These are phyloP conservation scores for Ceratobasidium sp. DNA, from an alignment of 1,284 basidiomycete species.

Conservation along the genomic window DNA sequence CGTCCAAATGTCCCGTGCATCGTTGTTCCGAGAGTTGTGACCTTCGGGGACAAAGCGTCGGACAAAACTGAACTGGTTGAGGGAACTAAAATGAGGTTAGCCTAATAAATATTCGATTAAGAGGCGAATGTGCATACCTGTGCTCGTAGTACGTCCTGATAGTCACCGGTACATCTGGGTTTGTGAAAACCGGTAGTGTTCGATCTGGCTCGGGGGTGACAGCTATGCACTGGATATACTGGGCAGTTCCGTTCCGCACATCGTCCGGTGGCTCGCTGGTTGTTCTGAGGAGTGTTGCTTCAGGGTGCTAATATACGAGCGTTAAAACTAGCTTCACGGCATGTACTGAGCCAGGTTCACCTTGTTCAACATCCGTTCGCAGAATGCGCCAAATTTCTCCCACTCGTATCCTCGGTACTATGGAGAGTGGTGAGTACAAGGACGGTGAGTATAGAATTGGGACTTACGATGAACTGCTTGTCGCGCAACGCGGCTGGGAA, in stretches of 20 bases:
- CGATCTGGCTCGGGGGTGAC: slow-evolving; percentile 87
- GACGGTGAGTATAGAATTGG: background rate
- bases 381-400: slow-evolving; percentile 88
- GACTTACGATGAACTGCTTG: slow-evolving; percentile 83
- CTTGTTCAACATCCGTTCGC: slow-evolving; percentile 90
- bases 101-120: background rate
- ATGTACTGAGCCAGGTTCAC: background rate
- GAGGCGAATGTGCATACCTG: slow-evolving; percentile 58
- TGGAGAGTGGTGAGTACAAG: slow-evolving; percentile 42
- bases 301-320: slow-evolving; percentile 64
- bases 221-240: slow-evolving; percentile 87
- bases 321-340: background rate
- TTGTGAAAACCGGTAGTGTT: slow-evolving; percentile 78
- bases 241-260: slow-evolving; percentile 78
- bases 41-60: slow-evolving; percentile 63
- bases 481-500: slow-evolving; percentile 84
- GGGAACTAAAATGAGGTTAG: slow-evolving; percentile 60
- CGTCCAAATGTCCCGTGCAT: slow-evolving; percentile 69
- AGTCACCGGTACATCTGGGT: slow-evolving; percentile 79
- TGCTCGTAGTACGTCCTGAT: slow-evolving; percentile 89
- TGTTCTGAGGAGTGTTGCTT: slow-evolving; percentile 79
- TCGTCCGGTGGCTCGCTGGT: slow-evolving; percentile 81
- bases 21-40: slow-evolving; percentile 33
- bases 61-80: slow-evolving; percentile 81
- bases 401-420: slow-evolving; percentile 90